These are phyloP conservation scores for Sabuloglossum arenarium DNA, from an alignment of 495 filamentous ascomycete species.

Conservation along the genomic window DNA sequence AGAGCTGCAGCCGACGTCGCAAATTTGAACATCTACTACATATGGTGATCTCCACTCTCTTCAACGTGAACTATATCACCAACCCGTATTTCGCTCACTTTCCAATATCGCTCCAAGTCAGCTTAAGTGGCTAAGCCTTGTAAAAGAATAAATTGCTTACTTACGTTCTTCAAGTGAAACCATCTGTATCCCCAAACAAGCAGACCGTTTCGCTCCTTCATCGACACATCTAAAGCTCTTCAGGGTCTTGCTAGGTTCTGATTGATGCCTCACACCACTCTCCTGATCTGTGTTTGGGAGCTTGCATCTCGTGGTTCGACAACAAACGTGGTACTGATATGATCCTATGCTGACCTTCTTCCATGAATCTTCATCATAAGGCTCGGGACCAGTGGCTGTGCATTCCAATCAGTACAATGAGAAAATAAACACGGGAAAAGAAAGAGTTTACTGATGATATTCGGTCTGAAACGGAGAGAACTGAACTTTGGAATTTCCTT, in stretches of 20 bases:
- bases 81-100: slow-evolving; percentile 28
- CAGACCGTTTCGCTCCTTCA: slow-evolving; percentile 40
- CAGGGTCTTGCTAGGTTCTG: slow-evolving; percentile 56
- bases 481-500: slow-evolving; percentile 39
- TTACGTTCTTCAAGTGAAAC: slow-evolving; percentile 32
- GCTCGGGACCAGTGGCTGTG: slow-evolving; percentile 32
- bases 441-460: slow-evolving; percentile 41
- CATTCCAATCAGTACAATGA: not conserved
- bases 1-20: not conserved
- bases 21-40: no score
- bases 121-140: not conserved
- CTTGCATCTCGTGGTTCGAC: slow-evolving; percentile 37
- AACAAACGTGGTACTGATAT: slow-evolving; percentile 22
- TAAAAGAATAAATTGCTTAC: slow-evolving; percentile 3
- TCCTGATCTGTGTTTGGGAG: slow-evolving; percentile 66
- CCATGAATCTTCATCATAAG: slow-evolving; percentile 64
- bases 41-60: slow-evolving; percentile 40
- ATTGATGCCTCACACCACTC: slow-evolving; percentile 45
- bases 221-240: slow-evolving; percentile 52
- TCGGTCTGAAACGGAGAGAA: slow-evolving; percentile 58
- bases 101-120: not conserved
- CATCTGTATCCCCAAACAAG: slow-evolving; percentile 73
- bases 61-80: slow-evolving; percentile 39
- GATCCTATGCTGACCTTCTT: slow-evolving; percentile 40
- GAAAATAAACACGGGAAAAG: not conserved